Evolutionary conservation across 805 yeast genomes (phyloP).

Genomic region (Ogataea haglerorum): DNA sequence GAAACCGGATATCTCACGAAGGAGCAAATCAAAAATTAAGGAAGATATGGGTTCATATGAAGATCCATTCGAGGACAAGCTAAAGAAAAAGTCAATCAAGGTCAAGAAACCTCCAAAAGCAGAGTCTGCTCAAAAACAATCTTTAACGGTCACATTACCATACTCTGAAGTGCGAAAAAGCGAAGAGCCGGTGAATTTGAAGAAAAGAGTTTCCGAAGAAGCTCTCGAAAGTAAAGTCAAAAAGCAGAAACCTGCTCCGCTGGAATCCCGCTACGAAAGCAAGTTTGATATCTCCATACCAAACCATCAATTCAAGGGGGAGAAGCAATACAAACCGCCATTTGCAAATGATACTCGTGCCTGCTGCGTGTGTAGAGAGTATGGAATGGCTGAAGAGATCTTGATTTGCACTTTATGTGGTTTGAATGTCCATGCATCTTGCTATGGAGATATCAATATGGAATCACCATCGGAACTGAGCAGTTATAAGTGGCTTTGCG

Average conservation of each 20-base stretch:
- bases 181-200: neutral
- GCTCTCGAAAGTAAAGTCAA: conserved; percentile 6
- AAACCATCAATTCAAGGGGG: neutral
- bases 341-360: conserved; percentile 22
- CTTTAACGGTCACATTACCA: conserved; percentile 20
- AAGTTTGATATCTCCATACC: conserved; percentile 26
- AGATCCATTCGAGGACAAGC: neutral
- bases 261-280: conserved; percentile 22
- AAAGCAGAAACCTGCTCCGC: neutral
- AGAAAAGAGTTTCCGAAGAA: conserved; percentile 8
- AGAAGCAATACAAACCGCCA: too few relatives aligned
- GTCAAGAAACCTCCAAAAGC: conserved; percentile 10
- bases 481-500: conserved; percentile 69
- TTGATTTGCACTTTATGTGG: conserved; percentile 65
- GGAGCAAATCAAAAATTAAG: conserved; percentile 1
- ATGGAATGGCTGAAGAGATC: conserved; percentile 36
- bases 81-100: conserved; percentile 11
- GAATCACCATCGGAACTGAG: conserved; percentile 5
- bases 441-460: conserved; percentile 52
- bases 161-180: conserved; percentile 16
- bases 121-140: conserved; percentile 3
- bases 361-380: conserved; percentile 57
- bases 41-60: neutral
- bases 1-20: neutral
- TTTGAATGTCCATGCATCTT: conserved; percentile 61